A percentile compares a stretch with the other conserved stretches of the same genome.
Conservation (phyloP, 129 eudicot species). For the Centaurea solstitialis region DNA sequence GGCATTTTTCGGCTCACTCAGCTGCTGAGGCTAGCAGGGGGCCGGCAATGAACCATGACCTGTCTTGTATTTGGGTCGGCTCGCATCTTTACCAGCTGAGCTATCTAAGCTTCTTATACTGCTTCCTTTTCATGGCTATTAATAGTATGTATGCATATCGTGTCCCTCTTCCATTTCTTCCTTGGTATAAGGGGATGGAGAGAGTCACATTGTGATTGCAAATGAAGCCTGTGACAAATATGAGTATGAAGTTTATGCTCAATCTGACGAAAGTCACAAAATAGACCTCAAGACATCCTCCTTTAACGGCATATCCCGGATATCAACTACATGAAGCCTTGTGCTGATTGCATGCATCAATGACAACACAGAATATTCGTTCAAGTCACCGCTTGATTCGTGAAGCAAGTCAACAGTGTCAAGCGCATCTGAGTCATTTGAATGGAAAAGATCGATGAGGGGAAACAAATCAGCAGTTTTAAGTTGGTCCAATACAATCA, state of each 20-base stretch:
- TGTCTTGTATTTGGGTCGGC: too few species aligned
- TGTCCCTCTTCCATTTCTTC: background rate
- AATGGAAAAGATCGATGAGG: conserved; percentile 43
- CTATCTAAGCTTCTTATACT: background rate
- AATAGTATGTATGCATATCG: background rate
- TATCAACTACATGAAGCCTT: conserved; percentile 53
- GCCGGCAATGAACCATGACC: too few species aligned
- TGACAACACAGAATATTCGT: conserved; percentile 39
- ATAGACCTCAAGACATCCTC: conserved; percentile 56
- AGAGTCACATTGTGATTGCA: conserved; percentile 8
- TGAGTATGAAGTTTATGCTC: conserved; percentile 25
- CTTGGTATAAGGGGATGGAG: conserved; percentile 1
- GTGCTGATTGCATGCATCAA: conserved; percentile 42
- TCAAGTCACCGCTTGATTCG: conserved; percentile 35
- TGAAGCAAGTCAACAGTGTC: conserved; percentile 42
- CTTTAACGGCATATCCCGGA: conserved; percentile 40
- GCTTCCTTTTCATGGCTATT: background rate
- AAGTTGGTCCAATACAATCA: conserved; percentile 43
- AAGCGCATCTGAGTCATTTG: conserved; percentile 27
- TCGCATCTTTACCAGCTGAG: too few species aligned
- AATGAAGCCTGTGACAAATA: background rate
- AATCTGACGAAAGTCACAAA: conserved; percentile 23
- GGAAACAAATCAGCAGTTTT: conserved; percentile 48
- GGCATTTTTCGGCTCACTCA: too few species aligned
- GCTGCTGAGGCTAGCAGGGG: too few species aligned